Conservation (phyloP, 306 rosid species). For the Gastrolobium bilobum region DNA sequence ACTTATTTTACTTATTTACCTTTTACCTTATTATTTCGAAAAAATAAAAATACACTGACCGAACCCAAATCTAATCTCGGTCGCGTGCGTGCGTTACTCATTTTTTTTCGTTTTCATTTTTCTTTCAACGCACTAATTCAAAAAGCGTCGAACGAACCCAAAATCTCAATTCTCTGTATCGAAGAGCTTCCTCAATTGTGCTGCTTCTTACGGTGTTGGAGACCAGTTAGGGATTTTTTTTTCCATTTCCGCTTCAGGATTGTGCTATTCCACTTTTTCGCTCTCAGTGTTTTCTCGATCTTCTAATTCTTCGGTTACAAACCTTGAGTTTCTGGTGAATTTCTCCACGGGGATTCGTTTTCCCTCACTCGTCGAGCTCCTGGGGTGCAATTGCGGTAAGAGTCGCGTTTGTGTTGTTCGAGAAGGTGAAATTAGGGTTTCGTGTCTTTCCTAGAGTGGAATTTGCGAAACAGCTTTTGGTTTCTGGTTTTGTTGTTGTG, state of each 20-base stretch:
- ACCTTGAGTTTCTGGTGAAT: not conserved
- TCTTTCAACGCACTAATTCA: too few species aligned
- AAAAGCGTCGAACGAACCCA: not conserved
- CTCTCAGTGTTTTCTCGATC: constrained; percentile 7
- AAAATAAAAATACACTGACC: constrained; percentile 1
- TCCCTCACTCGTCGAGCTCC: not conserved
- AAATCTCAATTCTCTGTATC: not conserved
- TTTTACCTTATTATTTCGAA: not conserved
- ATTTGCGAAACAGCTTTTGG: not conserved
- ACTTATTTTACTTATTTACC: not conserved
- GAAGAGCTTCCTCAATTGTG: not conserved
- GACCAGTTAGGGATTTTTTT: constrained; percentile 26
- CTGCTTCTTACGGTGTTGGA: not conserved
- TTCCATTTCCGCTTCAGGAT: not conserved
- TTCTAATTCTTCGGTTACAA: not conserved
- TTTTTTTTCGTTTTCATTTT: too few species aligned
- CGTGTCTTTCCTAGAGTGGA: not conserved
- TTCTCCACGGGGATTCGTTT: not conserved
- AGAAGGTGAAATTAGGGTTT: constrained; percentile 51
- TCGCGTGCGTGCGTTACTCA: not conserved
- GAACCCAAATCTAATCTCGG: constrained; percentile 42
- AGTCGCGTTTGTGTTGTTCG: not conserved
- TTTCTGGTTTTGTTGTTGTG: not conserved
- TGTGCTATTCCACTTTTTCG: not conserved
- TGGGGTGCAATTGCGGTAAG: not conserved